Conservation (phyloP, 2,329 filamentous ascomycete genomes). For the Knoxdaviesia proteae region DNA sequence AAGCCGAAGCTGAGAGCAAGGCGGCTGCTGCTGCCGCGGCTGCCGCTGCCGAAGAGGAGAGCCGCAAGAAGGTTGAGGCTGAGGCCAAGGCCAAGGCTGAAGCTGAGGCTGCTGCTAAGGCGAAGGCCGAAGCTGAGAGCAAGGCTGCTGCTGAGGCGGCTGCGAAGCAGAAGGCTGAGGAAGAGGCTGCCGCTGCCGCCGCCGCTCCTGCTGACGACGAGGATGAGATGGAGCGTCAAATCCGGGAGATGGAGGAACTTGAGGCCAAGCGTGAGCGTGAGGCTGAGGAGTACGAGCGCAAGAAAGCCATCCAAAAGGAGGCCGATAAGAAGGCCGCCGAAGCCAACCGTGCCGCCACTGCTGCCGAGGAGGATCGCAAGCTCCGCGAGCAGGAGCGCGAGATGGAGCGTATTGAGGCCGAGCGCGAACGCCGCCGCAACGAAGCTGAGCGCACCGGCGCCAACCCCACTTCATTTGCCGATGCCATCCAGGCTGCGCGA, state of each 20-base stretch:
- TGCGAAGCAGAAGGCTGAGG: conserved; percentile 10
- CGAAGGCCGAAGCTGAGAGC: conserved; percentile 12
- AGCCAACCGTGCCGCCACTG: conserved; percentile 18
- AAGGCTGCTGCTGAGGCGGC: conserved; percentile 7
- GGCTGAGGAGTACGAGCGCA: conserved; percentile 24
- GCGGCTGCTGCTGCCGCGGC: conserved; percentile 14
- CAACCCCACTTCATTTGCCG: conserved; percentile 22
- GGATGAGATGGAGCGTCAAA: conserved; percentile 37
- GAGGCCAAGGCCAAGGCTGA: conserved; percentile 16
- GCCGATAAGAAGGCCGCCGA: conserved; percentile 21
- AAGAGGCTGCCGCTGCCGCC: conserved; percentile 11
- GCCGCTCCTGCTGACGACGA: conserved; percentile 16
- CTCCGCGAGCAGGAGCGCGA: conserved; percentile 53
- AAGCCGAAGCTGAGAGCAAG: conserved; percentile 14
- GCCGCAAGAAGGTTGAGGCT: conserved; percentile 14
- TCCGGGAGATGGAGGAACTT: conserved; percentile 37
- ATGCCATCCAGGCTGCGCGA: conserved; percentile 19
- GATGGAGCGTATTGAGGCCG: conserved; percentile 54
- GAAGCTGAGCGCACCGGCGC: conserved; percentile 23
- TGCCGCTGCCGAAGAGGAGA: conserved; percentile 8
- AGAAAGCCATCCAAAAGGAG: conserved; percentile 21
- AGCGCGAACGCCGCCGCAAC: conserved; percentile 36
- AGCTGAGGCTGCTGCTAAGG: conserved; percentile 12
- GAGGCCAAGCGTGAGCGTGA: conserved; percentile 24
- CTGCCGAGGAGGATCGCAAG: conserved; percentile 40